Evolutionary conservation across 139 green algal genomes (phyloP).

Genomic region (Haematococcus lacustris): DNA sequence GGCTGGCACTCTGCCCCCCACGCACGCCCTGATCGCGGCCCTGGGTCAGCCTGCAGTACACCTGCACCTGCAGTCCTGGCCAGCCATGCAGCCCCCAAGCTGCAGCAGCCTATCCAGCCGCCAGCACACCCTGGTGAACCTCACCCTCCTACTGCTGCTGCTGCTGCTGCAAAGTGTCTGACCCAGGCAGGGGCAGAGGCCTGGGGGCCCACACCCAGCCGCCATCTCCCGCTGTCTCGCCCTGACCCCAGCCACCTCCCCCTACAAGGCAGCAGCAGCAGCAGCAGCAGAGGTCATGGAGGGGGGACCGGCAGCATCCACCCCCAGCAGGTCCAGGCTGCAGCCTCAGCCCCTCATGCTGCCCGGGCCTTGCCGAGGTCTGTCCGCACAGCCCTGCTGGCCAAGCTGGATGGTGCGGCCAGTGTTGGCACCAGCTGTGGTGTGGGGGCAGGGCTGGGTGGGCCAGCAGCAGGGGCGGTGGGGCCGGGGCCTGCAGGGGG

Average conservation of each 20-base stretch:
- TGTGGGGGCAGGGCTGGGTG: no score
- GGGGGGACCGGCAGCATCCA: not conserved
- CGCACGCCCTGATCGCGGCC: not conserved
- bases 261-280: no score
- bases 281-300: not conserved
- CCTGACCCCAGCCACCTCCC: no score
- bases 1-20: not conserved
- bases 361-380: not conserved
- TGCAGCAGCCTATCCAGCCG: not conserved
- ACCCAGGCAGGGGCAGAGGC: not conserved
- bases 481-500: not conserved
- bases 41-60: no score
- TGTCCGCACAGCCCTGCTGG: not conserved
- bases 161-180: not conserved
- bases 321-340: not conserved
- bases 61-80: no score
- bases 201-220: no score
- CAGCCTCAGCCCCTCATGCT: not conserved
- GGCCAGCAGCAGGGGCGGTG: not conserved
- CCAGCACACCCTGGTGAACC: not conserved
- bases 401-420: not conserved
- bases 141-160: not conserved
- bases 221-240: no score
- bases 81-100: not conserved
- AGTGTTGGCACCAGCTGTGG: not conserved